Evolutionary conservation across 73 alveolate genomes (phyloP).

Genomic region (Diophrys appendiculata): DNA sequence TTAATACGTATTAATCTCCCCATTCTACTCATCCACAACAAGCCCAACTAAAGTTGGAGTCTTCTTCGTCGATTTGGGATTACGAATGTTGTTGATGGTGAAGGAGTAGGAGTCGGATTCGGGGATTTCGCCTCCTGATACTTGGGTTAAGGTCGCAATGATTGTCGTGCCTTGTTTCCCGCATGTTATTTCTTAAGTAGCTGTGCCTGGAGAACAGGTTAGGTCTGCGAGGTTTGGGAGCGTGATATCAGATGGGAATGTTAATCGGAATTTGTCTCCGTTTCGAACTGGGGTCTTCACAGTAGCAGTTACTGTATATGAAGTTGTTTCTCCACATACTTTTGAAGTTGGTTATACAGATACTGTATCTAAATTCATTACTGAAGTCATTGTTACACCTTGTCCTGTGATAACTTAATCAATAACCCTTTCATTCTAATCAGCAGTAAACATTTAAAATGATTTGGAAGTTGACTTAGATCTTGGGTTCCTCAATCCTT

Average conservation of each 20-base stretch:
- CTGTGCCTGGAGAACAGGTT: too few relatives aligned
- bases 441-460: too few relatives aligned
- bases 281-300: conserved; percentile 18
- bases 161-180: background rate
- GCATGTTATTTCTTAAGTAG: background rate
- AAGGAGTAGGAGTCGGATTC: background rate
- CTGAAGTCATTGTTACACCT: too few relatives aligned
- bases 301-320: conserved; percentile 1
- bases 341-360: too few relatives aligned
- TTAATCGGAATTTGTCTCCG: conserved; percentile 10
- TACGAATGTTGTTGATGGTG: background rate
- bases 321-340: conserved; percentile 2
- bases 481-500: too few relatives aligned
- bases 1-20: background rate
- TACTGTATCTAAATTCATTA: too few relatives aligned
- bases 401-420: too few relatives aligned
- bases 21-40: background rate
- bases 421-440: too few relatives aligned
- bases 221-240: too few relatives aligned
- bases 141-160: background rate
- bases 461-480: too few relatives aligned
- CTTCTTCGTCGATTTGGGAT: background rate
- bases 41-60: background rate
- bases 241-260: conserved; percentile 27
- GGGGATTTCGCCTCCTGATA: background rate